Conservation (phyloP, 805 yeast species). For the Zygosaccharomyces rouxii region DNA sequence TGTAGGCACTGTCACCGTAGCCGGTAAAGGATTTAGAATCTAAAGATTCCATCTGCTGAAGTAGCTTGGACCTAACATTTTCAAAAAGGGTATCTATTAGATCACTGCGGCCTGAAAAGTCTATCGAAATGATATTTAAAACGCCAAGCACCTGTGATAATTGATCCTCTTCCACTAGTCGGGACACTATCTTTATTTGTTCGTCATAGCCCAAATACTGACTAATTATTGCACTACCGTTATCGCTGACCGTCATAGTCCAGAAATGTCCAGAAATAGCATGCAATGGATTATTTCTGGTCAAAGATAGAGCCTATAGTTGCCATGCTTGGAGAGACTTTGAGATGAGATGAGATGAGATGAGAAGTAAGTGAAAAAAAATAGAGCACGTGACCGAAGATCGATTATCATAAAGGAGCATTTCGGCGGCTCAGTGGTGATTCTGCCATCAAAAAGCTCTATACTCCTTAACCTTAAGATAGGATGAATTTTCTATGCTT, state of each 20-base stretch:
- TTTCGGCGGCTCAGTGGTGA: too few species aligned
- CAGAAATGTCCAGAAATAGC: neutral
- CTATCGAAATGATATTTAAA: constrained; percentile 8
- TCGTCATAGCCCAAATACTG: constrained; percentile 15
- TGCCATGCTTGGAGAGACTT: neutral
- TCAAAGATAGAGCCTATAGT: neutral
- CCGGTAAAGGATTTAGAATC: neutral
- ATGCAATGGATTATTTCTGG: neutral
- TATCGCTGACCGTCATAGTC: neutral
- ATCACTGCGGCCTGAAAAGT: constrained; percentile 4
- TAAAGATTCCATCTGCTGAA: neutral
- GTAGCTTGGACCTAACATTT: neutral
- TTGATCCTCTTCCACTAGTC: constrained; percentile 13
- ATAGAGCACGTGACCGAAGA: neutral
- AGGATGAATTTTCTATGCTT: too few species aligned
- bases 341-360: constrained; percentile 5
- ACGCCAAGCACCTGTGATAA: constrained; percentile 18
- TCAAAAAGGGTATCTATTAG: constrained; percentile 4
- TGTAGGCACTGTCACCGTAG: neutral
- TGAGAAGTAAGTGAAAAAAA: neutral
- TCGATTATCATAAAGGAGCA: too few species aligned
- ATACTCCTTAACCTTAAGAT: too few species aligned
- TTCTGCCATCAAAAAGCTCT: too few species aligned
- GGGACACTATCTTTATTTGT: constrained; percentile 12
- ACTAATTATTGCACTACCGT: constrained; percentile 6